These are phyloP conservation scores for Botrytis galanthina DNA, from an alignment of 2,329 filamentous ascomycete genomes.

Conservation along the genomic window DNA sequence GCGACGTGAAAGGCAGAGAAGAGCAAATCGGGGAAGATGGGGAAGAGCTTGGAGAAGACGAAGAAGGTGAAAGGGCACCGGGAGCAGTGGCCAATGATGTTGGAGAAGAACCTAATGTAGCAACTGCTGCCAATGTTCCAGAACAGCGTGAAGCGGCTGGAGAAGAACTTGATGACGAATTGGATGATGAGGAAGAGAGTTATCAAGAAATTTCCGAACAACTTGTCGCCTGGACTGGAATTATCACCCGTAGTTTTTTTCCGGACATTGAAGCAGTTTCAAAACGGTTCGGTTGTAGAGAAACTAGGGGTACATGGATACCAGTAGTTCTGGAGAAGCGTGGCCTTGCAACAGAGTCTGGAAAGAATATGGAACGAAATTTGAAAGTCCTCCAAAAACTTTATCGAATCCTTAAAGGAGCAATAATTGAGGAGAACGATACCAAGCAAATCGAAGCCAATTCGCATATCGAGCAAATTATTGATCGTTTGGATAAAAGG, in stretches of 20 bases:
- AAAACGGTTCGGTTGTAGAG: background rate
- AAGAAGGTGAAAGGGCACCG: background rate
- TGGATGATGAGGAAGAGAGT: background rate
- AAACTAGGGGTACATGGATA: background rate
- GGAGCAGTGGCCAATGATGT: background rate
- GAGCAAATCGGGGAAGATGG: background rate
- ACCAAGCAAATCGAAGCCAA: background rate
- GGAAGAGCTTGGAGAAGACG: background rate
- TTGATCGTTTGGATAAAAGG: background rate
- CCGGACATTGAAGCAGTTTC: background rate
- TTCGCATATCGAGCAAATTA: background rate
- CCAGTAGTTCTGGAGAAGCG: background rate
- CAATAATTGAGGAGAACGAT: background rate
- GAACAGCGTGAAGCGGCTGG: background rate
- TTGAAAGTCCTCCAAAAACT: background rate
- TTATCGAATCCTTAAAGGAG: background rate
- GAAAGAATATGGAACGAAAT: background rate
- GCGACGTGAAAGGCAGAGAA: background rate
- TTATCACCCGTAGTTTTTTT: background rate
- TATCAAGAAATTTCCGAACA: background rate
- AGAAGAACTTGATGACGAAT: background rate
- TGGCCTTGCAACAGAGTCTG: background rate
- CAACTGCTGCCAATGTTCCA: background rate
- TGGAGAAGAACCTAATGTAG: background rate
- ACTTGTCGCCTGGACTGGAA: background rate